A percentile compares a stretch with the other conserved stretches of the same genome.
These are phyloP conservation scores for Lactarius tabidus DNA, from an alignment of 768 basidiomycete species.

Conservation along the genomic window DNA sequence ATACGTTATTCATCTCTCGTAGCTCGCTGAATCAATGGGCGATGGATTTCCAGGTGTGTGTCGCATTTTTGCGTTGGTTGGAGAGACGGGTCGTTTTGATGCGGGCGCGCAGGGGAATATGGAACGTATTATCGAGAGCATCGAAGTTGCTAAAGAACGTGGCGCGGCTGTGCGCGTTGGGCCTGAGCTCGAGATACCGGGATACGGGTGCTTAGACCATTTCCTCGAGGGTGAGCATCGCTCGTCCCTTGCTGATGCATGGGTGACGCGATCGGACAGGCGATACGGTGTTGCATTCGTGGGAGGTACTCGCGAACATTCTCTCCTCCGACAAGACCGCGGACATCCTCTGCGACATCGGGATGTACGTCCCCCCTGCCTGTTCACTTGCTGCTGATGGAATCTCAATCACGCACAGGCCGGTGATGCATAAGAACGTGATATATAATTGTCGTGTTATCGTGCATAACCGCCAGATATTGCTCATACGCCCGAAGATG, in stretches of 20 bases:
- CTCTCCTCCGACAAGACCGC: constrained; percentile 70
- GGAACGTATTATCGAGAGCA: constrained; percentile 85
- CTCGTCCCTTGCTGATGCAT: not conserved
- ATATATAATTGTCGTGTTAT: constrained; percentile 96
- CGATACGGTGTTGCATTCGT: constrained; percentile 93
- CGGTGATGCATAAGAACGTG: constrained; percentile 95
- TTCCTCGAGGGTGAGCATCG: constrained; percentile 78
- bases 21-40: constrained; percentile 98
- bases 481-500: constrained; percentile 98
- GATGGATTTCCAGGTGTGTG: constrained; percentile 82
- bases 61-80: not conserved
- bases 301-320: constrained; percentile 95
- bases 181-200: constrained; percentile 95
- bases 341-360: constrained; percentile 94
- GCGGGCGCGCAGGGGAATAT: constrained; percentile 71
- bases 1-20: not conserved
- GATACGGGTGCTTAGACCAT: constrained; percentile 97
- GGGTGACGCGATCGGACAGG: constrained; percentile 44
- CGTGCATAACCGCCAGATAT: constrained; percentile 77
- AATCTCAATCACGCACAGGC: constrained; percentile 52
- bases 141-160: constrained; percentile 78
- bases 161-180: constrained; percentile 93
- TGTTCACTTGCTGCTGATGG: not conserved
- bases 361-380: constrained; percentile 56
- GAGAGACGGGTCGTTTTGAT: not conserved